Evolutionary conservation across 768 basidiomycete genomes (phyloP).

Genomic region (Russula vinacea): DNA sequence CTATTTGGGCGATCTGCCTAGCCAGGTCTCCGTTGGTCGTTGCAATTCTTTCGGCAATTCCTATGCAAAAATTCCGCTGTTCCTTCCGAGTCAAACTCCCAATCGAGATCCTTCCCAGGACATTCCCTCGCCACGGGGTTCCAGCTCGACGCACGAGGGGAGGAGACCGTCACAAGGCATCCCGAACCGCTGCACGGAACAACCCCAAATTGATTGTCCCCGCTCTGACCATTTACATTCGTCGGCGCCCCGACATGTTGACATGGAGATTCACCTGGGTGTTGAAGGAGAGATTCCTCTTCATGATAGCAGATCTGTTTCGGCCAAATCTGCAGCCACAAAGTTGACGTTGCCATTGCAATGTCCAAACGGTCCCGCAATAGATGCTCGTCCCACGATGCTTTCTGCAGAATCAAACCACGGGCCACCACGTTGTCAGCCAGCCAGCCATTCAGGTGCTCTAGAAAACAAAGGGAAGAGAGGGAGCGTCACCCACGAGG

Average conservation of each 20-base stretch:
- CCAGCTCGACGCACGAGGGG: neutral
- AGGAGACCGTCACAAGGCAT: neutral
- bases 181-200: neutral
- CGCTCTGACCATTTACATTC: neutral
- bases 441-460: neutral
- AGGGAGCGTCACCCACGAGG: neutral
- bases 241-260: conserved; percentile 2
- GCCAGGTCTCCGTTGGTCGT: neutral
- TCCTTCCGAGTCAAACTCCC: conserved; percentile 23
- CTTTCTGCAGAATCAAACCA: neutral
- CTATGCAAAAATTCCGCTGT: conserved; percentile 11
- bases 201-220: neutral
- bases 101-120: conserved; percentile 3
- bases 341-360: neutral
- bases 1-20: neutral
- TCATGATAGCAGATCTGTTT: neutral
- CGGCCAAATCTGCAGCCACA: neutral
- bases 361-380: neutral
- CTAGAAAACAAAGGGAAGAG: neutral
- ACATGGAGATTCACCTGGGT: neutral
- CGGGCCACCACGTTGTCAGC: neutral
- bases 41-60: neutral
- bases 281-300: neutral
- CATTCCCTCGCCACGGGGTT: neutral
- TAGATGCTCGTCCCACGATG: neutral